Base-by-base conservation (phyloP, 345 rosid genomes). In the Jatropha curcas region DNA sequence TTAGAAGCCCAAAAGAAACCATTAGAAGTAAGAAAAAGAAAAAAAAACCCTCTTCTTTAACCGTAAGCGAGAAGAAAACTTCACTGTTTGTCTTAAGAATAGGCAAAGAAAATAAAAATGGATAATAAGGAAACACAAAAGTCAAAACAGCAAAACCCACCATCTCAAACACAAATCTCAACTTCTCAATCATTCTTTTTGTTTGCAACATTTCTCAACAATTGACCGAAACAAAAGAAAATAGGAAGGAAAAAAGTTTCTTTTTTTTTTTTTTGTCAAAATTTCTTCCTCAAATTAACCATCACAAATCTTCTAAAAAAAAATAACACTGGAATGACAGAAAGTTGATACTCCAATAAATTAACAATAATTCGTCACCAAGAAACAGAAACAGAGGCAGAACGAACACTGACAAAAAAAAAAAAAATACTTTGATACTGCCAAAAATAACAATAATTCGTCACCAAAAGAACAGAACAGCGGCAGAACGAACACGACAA, bases 101-200 rank as follows among this genome's bases (percentile, higher is more conserved):
- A n/a, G n/a, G n/a, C n/a, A 9, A 58, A 30, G 37, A 22, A 58
- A 57, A 52, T 5, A 31, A 37, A 64, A 12, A 59, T 59, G 9
- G 12, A 10, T 58, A 41, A 7, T 5, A 50, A 67, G 41, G 37
- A 20, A 53, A 39, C 76, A 73, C 6, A 65, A 31, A 53, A 55
- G 71, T 73, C 64, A 65, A 73, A 73, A 16, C 2, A 51, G 11
- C 19, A 25, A 43, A 56, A 70, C 27, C 53, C 53, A 48, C 14
- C 8, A 41, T 41, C 11, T 10, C n/a, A 65, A 65, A n/a, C 19
- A 59, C 64, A 30, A 48, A 71, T 28, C 66, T 30, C 45, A 10
- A 60, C 39, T n/a, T 1, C 24, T 41, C 60, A 43, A 70, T 57
- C 65, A 58, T 19, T 56, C 65, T 20, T 70, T n/a, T n/a, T n/a